phyloP scores from a whole-genome alignment of 805 yeast species.

The Metschnikowia santaceciliae region DNA sequence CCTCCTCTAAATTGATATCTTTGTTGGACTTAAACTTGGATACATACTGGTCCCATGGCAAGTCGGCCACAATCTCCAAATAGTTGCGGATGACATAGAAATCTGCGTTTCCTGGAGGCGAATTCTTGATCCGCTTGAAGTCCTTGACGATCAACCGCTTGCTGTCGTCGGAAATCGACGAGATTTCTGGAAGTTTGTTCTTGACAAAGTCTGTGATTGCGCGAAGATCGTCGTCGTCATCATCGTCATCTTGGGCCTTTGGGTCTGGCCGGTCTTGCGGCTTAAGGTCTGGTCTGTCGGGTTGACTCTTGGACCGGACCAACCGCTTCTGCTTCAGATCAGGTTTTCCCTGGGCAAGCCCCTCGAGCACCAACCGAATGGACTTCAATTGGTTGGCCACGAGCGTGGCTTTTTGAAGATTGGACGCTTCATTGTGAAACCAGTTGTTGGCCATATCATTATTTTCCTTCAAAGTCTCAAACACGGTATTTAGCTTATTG shows the following conservation, averaged over 20 bases:
- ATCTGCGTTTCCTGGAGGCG: slow-evolving; percentile 52
- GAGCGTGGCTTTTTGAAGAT: slow-evolving; percentile 49
- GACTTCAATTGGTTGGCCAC: slow-evolving; percentile 55
- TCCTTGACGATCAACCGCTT: slow-evolving; percentile 45
- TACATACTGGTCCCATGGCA: slow-evolving; percentile 52
- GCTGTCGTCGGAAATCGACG: slow-evolving; percentile 33
- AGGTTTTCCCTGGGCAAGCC: slow-evolving; percentile 22
- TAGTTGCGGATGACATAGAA: slow-evolving; percentile 62
- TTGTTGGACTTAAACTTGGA: slow-evolving; percentile 33
- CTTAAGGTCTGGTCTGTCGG: background rate
- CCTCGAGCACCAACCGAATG: slow-evolving; percentile 46
- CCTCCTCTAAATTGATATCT: slow-evolving; percentile 48
- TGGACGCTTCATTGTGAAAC: slow-evolving; percentile 48
- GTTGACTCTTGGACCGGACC: slow-evolving; percentile 3
- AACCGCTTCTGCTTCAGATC: slow-evolving; percentile 6
- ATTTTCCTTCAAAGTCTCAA: slow-evolving; percentile 31
- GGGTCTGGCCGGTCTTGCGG: background rate
- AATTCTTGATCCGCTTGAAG: slow-evolving; percentile 49
- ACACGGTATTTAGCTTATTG: slow-evolving; percentile 33
- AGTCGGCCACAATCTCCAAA: slow-evolving; percentile 59
- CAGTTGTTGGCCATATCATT: slow-evolving; percentile 38
- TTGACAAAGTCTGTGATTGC: slow-evolving; percentile 36
- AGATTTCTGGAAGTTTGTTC: slow-evolving; percentile 32
- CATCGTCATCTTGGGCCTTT: slow-evolving; percentile 29
- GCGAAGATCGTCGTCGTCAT: slow-evolving; percentile 41